Percentiles rank a stretch among this genome's conserved stretches.
phyloP scores from a whole-genome alignment of 768 basidiomycete species.

The Tylopilus plumbeoviolaceoides region DNA sequence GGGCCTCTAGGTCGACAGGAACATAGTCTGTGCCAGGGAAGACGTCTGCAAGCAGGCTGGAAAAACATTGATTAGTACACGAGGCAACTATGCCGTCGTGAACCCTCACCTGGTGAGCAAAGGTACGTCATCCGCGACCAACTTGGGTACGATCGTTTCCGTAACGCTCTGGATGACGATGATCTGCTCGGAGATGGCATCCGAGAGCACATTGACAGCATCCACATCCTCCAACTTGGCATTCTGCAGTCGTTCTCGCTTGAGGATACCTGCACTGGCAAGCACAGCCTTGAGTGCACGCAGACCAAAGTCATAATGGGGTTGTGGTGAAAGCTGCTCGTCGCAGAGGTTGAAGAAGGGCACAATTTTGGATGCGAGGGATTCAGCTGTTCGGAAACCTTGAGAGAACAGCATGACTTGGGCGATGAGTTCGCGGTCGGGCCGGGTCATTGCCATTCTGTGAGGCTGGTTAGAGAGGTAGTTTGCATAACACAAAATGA shows the following conservation, averaged over 20 bases:
- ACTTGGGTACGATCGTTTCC: constrained; percentile 96
- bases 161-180: constrained; percentile 98
- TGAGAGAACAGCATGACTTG: constrained; percentile 99
- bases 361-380: constrained; percentile 95
- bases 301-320: constrained; percentile 98
- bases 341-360: constrained; percentile 99
- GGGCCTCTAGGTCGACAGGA: constrained; percentile 81
- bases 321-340: constrained; percentile 94
- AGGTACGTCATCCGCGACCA: constrained; percentile 96
- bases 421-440: constrained; percentile 96
- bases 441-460: constrained; percentile 99
- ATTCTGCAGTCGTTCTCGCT: constrained; percentile 76
- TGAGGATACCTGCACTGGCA: constrained; percentile 95
- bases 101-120: constrained; percentile 76
- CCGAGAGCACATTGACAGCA: constrained; percentile 55
- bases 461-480: constrained; percentile 9
- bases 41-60: constrained; percentile 88
- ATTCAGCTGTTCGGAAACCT: constrained; percentile 97
- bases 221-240: constrained; percentile 39
- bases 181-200: constrained; percentile 82
- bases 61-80: background rate
- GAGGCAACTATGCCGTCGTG: background rate
- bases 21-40: constrained; percentile 94
- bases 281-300: constrained; percentile 96
- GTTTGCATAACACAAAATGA: background rate